phyloP scores from a whole-genome alignment of 1,284 basidiomycete genomes.

The Vanrija sp. region DNA sequence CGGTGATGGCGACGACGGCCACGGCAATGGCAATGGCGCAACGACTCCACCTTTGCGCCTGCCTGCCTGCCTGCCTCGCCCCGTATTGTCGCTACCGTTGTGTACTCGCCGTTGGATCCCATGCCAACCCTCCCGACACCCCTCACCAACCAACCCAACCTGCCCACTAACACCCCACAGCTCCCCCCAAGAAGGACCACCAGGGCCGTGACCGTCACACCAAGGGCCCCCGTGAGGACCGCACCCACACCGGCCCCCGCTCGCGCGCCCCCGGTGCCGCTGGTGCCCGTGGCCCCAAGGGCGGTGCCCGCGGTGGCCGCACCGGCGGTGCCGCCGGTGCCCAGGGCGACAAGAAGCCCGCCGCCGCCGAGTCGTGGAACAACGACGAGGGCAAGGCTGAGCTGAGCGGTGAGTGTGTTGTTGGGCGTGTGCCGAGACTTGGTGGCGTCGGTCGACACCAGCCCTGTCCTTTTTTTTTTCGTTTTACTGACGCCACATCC shows the following conservation, averaged over 20 bases:
- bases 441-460: too few relatives aligned
- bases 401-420: slow-evolving; percentile 56
- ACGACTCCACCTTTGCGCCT: too few relatives aligned
- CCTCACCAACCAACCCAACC: too few relatives aligned
- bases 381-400: slow-evolving; percentile 77
- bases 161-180: slow-evolving; percentile 9
- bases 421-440: too few relatives aligned
- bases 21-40: too few relatives aligned
- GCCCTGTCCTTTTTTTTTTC: too few relatives aligned
- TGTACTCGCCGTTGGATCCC: too few relatives aligned
- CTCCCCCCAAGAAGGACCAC: slow-evolving; percentile 31
- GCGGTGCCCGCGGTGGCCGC: slow-evolving; percentile 31
- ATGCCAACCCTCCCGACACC: too few relatives aligned
- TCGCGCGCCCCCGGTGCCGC: slow-evolving; percentile 31
- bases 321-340: slow-evolving; percentile 10
- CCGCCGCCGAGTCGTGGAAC: slow-evolving; percentile 69
- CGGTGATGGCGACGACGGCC: too few relatives aligned
- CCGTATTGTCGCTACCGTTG: too few relatives aligned
- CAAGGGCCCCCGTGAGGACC: slow-evolving; percentile 42
- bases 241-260: slow-evolving; percentile 29
- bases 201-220: slow-evolving; percentile 43
- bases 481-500: slow-evolving; percentile 19
- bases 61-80: too few relatives aligned
- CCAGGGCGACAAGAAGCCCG: slow-evolving; percentile 71
- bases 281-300: slow-evolving; percentile 37